Base-by-base conservation (phyloP, 768 basidiomycete species). In the Xerocomus spinulosus region DNA sequence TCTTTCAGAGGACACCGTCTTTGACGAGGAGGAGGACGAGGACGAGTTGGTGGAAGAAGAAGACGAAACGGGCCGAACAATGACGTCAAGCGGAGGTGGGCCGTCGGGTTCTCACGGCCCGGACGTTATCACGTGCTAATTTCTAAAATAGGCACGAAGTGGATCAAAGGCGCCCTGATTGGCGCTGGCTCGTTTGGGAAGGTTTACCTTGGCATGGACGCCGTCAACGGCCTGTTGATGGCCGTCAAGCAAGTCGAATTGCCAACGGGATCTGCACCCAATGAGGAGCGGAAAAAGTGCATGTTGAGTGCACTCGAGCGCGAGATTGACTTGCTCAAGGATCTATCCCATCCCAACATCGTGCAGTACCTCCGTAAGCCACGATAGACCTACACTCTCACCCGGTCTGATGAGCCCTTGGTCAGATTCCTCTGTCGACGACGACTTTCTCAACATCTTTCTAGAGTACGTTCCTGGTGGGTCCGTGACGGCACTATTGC, bases 241-340 rank as follows among this genome's bases (percentile, higher is more conserved):
- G 93, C 93, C 32, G 93, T 97, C 54, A 97, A 97, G 71, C 93
- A 97, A 75, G 93, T 97, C 36, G 90, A 94, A 60, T 78, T 97
- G 24, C 88, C 92, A 0, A 86, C 83, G 3, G 85, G 90, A 15
- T 82, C 83, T 12, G 83, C 82, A 9, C 81, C 85, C 4, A 94
- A 94, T 61, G 88, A 94, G 61, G 93, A 93, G 62, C 83, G 92
- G 55, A 95, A 93, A 71, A 86, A 87, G 72, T 83, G 80, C 67
- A 97, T 97, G 93, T 79, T 92, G 12, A 88, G 79, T 46, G 91
- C 91, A 1, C 74, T 93, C 35, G 92, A 97, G 67, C 81, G 88
- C 32, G 96, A 99, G 69, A 97, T 97, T 52, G 92, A 91, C 70
- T 75, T 97, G 3, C 73, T 97, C 52, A 92, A 93, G 63, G 88